Percentiles rank a stretch among this genome's conserved stretches.
Evolutionary conservation across 495 filamentous ascomycete species (phyloP).

Genomic region (Tirmania nivea): DNA sequence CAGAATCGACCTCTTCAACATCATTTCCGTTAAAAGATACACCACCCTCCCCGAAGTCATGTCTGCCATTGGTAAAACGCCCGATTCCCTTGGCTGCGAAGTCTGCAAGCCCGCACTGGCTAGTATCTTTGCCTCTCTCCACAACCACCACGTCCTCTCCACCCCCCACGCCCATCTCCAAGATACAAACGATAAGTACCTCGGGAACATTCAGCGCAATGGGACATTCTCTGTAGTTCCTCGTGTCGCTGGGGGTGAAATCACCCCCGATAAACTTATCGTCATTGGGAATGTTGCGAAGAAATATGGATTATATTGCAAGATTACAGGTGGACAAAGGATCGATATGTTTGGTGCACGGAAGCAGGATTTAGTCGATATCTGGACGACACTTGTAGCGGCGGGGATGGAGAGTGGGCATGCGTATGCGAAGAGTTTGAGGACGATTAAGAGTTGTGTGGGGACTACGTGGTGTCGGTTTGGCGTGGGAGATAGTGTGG

Average conservation of each 20-base stretch:
- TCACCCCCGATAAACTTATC: slow-evolving; percentile 77
- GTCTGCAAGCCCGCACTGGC: slow-evolving; percentile 73
- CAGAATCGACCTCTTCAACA: slow-evolving; percentile 75
- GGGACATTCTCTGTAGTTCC: slow-evolving; percentile 86
- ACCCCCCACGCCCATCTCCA: slow-evolving; percentile 55
- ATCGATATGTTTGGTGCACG: slow-evolving; percentile 92
- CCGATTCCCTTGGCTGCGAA: slow-evolving; percentile 66
- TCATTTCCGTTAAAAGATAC: slow-evolving; percentile 63
- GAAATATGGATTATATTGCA: slow-evolving; percentile 75
- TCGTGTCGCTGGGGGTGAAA: slow-evolving; percentile 68
- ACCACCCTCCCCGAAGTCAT: slow-evolving; percentile 62
- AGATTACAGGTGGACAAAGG: slow-evolving; percentile 86
- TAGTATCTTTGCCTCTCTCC: slow-evolving; percentile 66
- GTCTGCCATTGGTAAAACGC: slow-evolving; percentile 54
- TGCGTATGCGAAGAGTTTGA: slow-evolving; percentile 78
- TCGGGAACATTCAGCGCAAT: slow-evolving; percentile 91
- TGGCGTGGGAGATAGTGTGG: slow-evolving; percentile 88
- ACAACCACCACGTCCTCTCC: slow-evolving; percentile 73
- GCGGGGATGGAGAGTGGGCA: slow-evolving; percentile 93
- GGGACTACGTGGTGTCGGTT: slow-evolving; percentile 91
- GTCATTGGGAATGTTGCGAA: slow-evolving; percentile 74
- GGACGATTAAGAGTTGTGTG: slow-evolving; percentile 88
- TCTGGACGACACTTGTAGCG: slow-evolving; percentile 68
- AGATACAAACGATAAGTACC: slow-evolving; percentile 81
- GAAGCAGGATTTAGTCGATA: slow-evolving; percentile 76